Base-by-base conservation (phyloP, 352 stramenopile species). In the Pythium brassicae region DNA sequence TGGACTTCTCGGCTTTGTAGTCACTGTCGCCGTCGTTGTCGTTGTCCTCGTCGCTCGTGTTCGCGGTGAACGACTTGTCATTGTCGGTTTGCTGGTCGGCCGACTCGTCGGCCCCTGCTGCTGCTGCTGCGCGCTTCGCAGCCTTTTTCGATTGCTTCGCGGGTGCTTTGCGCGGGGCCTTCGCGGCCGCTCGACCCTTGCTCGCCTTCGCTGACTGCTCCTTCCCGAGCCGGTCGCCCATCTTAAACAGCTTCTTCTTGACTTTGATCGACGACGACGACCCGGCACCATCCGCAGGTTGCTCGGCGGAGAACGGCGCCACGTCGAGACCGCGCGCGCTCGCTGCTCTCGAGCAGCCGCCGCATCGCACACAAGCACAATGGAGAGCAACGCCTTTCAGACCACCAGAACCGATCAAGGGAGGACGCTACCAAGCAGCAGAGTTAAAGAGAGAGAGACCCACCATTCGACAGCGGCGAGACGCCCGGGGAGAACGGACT, bases 401-500 rank as follows among this genome's bases (percentile, higher is more conserved):
- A 35, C 29, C 29, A 35, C 10, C 29, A 35, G 5, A 35, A 10
- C 29, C 5, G 4, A 35, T 35, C 29, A 10, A 35, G 29, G 29
- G n/a, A 10, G 29, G 29, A 35, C 29, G 29, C n/a, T 35, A 35
- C 29, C 29, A 35, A 49, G 17, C 9, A 47, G 7, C 25, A 12
- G 50, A 14, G 4, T 4, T 17, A 37, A 55, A 53, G 11, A 40
- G 49, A 42, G 19, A 20, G 11, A n/a, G 25, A 59, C 68, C 35
- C 62, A 86, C 76, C 67, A 50, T 89, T 87, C 0, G 79, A 89
- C 1, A 92, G 32, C 4, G 82, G 82, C 0, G 78, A 89, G n/a
- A 89, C 47, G n/a, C 86, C 69, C 47, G 85, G 69, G 0, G 75
- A 73, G 55, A 92, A 89, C 17, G 82, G 82, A 15, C 77, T 89